A percentile compares a stretch with the other conserved stretches of the same genome.
Conservation (phyloP, 441 rosid genomes). For the Brassica balearica region DNA sequence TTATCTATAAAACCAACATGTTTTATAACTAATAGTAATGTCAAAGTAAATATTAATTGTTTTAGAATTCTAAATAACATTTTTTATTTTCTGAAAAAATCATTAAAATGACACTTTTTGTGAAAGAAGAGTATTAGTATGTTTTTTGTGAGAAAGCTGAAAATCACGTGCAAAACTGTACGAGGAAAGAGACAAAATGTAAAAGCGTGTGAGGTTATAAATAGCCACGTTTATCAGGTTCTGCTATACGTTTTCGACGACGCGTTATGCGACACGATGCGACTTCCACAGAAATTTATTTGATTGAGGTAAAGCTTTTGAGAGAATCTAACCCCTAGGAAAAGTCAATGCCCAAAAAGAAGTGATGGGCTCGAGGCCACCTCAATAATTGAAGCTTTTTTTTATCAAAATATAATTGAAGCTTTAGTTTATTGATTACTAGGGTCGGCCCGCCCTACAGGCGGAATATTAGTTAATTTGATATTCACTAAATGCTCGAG, state of each 20-base stretch:
- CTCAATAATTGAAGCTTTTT: slow-evolving; percentile 35
- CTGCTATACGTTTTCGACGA: slow-evolving; percentile 7
- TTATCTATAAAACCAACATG: too few species aligned
- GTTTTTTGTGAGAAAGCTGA: too few species aligned
- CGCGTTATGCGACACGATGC: slow-evolving; percentile 29
- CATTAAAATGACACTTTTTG: too few species aligned
- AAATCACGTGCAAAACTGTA: not conserved
- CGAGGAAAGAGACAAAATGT: not conserved
- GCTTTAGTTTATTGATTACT: slow-evolving; percentile 29
- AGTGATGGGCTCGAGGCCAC: slow-evolving; percentile 44
- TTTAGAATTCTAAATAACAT: too few species aligned
- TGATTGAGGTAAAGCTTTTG: slow-evolving; percentile 16
- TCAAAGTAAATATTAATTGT: too few species aligned
- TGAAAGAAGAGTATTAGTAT: too few species aligned
- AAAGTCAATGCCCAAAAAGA: slow-evolving; percentile 24
- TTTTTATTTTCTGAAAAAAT: too few species aligned
- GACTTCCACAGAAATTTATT: slow-evolving; percentile 12
- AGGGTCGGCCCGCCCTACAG: too few species aligned
- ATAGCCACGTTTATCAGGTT: slow-evolving; percentile 8
- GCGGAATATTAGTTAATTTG: too few species aligned
- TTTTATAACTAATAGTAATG: too few species aligned
- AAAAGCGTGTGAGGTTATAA: not conserved
- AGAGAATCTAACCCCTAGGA: slow-evolving; percentile 31
- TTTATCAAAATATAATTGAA: too few species aligned
- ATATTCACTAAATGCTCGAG: too few species aligned